Evolutionary conservation across 257 asterid species (phyloP).

Genomic region (Solanum microdontum): DNA sequence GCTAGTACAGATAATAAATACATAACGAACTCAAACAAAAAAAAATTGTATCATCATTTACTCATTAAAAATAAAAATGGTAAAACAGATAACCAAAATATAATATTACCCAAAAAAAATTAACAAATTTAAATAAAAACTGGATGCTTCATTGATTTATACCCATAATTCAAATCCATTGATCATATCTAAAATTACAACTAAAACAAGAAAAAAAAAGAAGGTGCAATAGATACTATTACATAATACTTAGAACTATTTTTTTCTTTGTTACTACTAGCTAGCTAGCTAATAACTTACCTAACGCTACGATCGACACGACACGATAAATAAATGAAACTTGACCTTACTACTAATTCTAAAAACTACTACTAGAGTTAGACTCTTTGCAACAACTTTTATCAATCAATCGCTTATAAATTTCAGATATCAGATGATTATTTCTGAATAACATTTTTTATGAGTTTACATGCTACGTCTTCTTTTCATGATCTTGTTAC

Average conservation of each 20-base stretch:
- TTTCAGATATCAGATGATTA: not conserved
- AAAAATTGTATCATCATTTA: not conserved
- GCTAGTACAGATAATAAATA: not conserved
- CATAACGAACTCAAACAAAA: not conserved
- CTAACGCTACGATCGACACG: not conserved
- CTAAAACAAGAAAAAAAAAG: not conserved
- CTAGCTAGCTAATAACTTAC: not conserved
- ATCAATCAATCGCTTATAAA: not conserved
- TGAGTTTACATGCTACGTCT: conserved; percentile 7
- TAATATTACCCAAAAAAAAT: not conserved
- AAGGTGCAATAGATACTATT: not conserved
- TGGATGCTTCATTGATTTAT: not conserved
- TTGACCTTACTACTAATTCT: not conserved
- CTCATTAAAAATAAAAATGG: not conserved
- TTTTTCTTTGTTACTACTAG: not conserved
- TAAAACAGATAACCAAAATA: not conserved
- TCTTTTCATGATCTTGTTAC: conserved; percentile 11
- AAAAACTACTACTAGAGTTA: not conserved
- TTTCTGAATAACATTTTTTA: not conserved
- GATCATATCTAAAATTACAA: not conserved
- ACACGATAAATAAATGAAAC: not conserved
- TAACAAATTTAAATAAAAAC: not conserved
- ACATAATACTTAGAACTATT: too few species aligned
- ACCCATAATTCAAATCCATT: not conserved
- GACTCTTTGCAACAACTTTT: not conserved